Conservation (phyloP, 371 early-diverging fungal genomes). For the Nosema granulosis region DNA sequence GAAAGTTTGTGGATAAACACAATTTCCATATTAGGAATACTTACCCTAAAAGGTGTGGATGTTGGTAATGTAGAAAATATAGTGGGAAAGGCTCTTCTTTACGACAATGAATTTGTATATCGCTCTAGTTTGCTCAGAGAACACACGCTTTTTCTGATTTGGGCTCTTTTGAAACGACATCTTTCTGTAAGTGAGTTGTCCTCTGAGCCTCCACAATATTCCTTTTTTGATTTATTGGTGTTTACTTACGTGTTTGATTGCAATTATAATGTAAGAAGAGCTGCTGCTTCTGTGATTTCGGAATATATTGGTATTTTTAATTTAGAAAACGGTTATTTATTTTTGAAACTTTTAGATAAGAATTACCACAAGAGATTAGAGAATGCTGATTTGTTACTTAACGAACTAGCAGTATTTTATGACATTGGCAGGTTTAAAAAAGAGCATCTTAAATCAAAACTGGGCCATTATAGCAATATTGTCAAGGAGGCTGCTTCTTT, state of each 20-base stretch:
- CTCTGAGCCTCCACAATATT: neutral
- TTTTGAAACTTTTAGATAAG: no score
- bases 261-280: slow-evolving; percentile 25
- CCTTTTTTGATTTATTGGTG: slow-evolving; percentile 8
- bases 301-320: slow-evolving; percentile 28
- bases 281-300: slow-evolving; percentile 28
- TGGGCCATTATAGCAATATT: no score
- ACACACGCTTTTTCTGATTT: slow-evolving; percentile 43
- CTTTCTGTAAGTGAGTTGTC: no score
- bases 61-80: slow-evolving; percentile 20
- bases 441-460: no score
- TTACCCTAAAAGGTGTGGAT: slow-evolving; percentile 8
- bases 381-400: no score
- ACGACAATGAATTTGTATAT: slow-evolving; percentile 25
- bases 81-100: slow-evolving; percentile 14
- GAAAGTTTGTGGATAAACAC: slow-evolving; percentile 52
- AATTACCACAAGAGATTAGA: no score
- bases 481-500: no score
- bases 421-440: no score
- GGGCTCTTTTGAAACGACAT: slow-evolving; percentile 24
- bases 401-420: no score
- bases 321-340: no score
- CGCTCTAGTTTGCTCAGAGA: slow-evolving; percentile 38
- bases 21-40: slow-evolving; percentile 35
- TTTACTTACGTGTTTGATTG: slow-evolving; percentile 29